These are phyloP conservation scores for Wickerhamiella spandovensis DNA, from an alignment of 805 yeast species.

Conservation along the genomic window DNA sequence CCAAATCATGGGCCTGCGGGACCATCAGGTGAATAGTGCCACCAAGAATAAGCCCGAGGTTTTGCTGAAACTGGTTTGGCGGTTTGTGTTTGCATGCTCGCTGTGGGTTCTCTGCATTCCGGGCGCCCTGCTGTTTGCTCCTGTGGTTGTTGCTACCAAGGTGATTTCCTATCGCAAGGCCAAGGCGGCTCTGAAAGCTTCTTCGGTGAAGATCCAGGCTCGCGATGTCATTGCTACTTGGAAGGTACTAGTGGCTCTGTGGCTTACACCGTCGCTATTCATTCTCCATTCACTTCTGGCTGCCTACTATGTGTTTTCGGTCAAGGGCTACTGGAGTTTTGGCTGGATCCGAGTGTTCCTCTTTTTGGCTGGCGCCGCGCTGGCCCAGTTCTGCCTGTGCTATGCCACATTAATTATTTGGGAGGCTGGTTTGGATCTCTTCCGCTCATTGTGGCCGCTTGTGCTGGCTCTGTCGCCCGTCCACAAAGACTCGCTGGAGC, in stretches of 20 bases:
- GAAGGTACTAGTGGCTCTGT: conserved; percentile 84
- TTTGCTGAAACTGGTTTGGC: conserved; percentile 33
- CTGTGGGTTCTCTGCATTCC: conserved; percentile 63
- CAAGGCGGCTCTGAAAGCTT: conserved; percentile 63
- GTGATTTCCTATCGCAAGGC: conserved; percentile 62
- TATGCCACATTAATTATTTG: conserved; percentile 88
- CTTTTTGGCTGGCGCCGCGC: conserved; percentile 26
- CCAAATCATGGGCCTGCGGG: conserved; percentile 48
- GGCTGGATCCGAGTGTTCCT: conserved; percentile 17
- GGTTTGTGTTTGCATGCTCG: conserved; percentile 43
- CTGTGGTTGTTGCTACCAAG: conserved; percentile 72
- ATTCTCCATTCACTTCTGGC: conserved; percentile 52
- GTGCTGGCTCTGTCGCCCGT: conserved; percentile 34
- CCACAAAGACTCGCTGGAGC: conserved; percentile 28
- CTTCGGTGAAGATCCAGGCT: conserved; percentile 83
- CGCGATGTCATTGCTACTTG: conserved; percentile 94
- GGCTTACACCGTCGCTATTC: conserved; percentile 77
- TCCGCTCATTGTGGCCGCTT: conserved; percentile 72
- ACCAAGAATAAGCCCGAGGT: conserved; percentile 37
- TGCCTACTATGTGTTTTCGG: conserved; percentile 25
- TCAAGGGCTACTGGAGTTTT: conserved; percentile 16
- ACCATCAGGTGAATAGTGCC: conserved; percentile 59
- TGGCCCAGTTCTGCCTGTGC: conserved; percentile 45
- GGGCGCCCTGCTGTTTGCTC: conserved; percentile 76
- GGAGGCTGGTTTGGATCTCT: conserved; percentile 82